phyloP scores from a whole-genome alignment of 1,284 basidiomycete genomes.

The Leccinum pachyderme region DNA sequence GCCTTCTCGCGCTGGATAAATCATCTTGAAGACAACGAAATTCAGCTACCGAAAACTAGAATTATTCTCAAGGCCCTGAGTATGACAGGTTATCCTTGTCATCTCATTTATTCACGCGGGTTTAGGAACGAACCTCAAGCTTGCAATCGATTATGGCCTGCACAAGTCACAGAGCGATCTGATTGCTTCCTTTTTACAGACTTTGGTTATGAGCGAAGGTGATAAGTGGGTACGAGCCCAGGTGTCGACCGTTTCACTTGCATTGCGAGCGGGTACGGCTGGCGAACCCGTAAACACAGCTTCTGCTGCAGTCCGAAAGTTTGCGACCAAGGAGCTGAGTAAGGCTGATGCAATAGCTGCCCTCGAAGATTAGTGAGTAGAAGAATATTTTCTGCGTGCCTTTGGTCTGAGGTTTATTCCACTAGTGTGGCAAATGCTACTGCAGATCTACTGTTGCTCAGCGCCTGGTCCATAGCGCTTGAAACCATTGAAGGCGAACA shows the following conservation, averaged over 20 bases:
- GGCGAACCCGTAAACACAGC: slow-evolving; percentile 70
- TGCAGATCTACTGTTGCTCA: slow-evolving; percentile 70
- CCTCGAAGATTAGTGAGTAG: slow-evolving; percentile 76
- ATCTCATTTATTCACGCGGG: slow-evolving; percentile 12
- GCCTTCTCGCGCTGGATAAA: slow-evolving; percentile 83
- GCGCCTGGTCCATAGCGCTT: slow-evolving; percentile 63
- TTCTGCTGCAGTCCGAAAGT: slow-evolving; percentile 63
- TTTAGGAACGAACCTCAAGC: slow-evolving; percentile 74
- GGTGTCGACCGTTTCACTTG: slow-evolving; percentile 55
- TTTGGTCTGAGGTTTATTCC: background rate
- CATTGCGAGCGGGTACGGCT: slow-evolving; percentile 57
- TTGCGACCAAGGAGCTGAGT: slow-evolving; percentile 74
- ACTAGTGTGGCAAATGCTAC: slow-evolving; percentile 77
- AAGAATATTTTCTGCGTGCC: background rate
- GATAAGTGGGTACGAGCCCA: slow-evolving; percentile 74
- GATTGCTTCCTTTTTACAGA: slow-evolving; percentile 80
- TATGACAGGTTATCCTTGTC: slow-evolving; percentile 35
- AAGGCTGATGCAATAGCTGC: slow-evolving; percentile 74
- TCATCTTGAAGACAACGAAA: slow-evolving; percentile 68
- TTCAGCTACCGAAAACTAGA: slow-evolving; percentile 61
- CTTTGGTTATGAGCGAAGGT: slow-evolving; percentile 83
- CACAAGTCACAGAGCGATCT: slow-evolving; percentile 75
- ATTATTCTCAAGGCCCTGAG: slow-evolving; percentile 70
- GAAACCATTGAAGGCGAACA: slow-evolving; percentile 51
- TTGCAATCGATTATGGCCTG: slow-evolving; percentile 79